Evolutionary conservation across 441 rosid genomes (phyloP).

Genomic region (Jatropha multifida): DNA sequence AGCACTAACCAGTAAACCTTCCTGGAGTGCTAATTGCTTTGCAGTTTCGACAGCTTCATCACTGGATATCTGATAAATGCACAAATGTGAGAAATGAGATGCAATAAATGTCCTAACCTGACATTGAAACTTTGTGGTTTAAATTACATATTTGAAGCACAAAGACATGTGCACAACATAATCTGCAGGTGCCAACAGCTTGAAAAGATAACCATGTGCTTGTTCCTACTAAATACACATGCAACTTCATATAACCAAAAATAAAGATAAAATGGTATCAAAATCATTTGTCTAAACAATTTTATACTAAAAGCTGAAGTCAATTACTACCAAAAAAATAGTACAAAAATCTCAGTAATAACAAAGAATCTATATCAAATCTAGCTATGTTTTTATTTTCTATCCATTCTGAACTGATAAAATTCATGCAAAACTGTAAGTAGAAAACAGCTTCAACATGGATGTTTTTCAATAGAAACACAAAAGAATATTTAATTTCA

Average conservation of each 20-base stretch:
- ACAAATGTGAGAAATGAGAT: conserved; percentile 6
- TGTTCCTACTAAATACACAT: conserved; percentile 4
- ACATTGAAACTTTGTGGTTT: not conserved
- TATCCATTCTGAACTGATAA: not conserved
- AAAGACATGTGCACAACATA: not conserved
- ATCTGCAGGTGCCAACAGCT: not conserved
- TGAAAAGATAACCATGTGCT: not conserved
- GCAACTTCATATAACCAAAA: conserved; percentile 10
- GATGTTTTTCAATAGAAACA: not conserved
- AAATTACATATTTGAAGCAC: conserved; percentile 7
- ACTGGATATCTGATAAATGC: conserved; percentile 69
- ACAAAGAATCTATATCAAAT: not conserved
- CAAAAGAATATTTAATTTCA: too few relatives aligned
- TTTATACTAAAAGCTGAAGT: not conserved
- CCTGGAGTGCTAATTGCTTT: conserved; percentile 91
- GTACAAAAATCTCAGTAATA: not conserved
- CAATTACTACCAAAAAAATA: not conserved
- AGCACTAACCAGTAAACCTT: conserved; percentile 89
- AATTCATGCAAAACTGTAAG: not conserved
- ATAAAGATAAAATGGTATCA: not conserved
- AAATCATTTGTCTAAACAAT: not conserved
- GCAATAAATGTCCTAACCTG: not conserved
- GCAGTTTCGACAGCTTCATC: conserved; percentile 94
- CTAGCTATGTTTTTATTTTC: not conserved
- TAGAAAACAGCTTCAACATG: not conserved